Evolutionary conservation across 2,329 filamentous ascomycete species (phyloP).

Genomic region (Fusarium staphyleae): DNA sequence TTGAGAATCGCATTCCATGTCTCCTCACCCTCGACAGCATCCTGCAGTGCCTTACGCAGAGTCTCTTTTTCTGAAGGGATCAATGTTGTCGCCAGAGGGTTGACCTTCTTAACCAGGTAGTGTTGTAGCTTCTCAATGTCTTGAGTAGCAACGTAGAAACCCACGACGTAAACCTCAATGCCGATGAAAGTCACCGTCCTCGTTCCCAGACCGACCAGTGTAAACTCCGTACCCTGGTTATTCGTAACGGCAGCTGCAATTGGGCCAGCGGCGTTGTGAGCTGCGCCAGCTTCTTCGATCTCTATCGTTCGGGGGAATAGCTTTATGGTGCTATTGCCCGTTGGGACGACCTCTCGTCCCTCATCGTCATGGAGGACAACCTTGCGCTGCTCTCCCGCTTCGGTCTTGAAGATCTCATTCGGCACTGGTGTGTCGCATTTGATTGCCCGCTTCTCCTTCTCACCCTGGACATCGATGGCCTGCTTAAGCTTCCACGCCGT

Average conservation of each 20-base stretch:
- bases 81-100: conserved; percentile 79
- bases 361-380: conserved; percentile 71
- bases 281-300: conserved; percentile 56
- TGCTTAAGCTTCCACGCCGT: conserved; percentile 60
- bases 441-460: conserved; percentile 52
- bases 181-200: conserved; percentile 87
- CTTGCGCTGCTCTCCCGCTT: conserved; percentile 60
- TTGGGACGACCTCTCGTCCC: conserved; percentile 77
- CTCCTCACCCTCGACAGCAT: conserved; percentile 71
- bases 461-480: conserved; percentile 45
- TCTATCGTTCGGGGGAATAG: conserved; percentile 77
- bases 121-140: conserved; percentile 84
- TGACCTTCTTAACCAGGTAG: conserved; percentile 77
- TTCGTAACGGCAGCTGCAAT: conserved; percentile 49
- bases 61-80: conserved; percentile 81
- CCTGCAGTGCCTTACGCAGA: conserved; percentile 72
- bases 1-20: conserved; percentile 77
- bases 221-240: conserved; percentile 72
- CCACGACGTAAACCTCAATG: conserved; percentile 94
- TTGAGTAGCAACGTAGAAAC: conserved; percentile 85
- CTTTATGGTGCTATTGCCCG: conserved; percentile 81
- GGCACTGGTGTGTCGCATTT: conserved; percentile 51
- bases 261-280: conserved; percentile 42
- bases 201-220: conserved; percentile 85
- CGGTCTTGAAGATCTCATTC: conserved; percentile 56